Evolutionary conservation across 192 early-diverging fungal species (phyloP).

Genomic region (Coemansia reversa): DNA sequence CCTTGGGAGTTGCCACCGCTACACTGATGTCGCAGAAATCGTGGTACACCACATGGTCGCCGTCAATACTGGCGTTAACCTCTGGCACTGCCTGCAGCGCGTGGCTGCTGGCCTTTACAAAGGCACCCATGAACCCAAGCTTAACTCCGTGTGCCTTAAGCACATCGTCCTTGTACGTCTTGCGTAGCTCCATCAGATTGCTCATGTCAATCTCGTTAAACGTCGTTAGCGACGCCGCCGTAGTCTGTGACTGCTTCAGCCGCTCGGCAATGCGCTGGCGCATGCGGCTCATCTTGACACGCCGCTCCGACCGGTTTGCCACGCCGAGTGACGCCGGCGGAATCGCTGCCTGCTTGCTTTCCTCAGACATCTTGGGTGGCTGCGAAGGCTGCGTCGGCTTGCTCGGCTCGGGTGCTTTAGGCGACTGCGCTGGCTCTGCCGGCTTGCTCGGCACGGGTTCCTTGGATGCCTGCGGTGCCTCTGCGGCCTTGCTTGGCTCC

Average conservation of each 20-base stretch:
- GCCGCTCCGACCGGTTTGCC: slow-evolving; percentile 40
- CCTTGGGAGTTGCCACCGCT: slow-evolving; percentile 98
- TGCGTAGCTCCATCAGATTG: slow-evolving; percentile 87
- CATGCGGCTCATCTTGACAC: slow-evolving; percentile 99
- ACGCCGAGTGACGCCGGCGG: slow-evolving; percentile 31
- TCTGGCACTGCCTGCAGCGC: slow-evolving; percentile 89
- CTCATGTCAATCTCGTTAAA: slow-evolving; percentile 99
- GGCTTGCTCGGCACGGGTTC: slow-evolving; percentile 39
- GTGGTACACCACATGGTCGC: slow-evolving; percentile 85
- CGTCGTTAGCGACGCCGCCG: slow-evolving; percentile 94
- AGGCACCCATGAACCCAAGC: slow-evolving; percentile 98
- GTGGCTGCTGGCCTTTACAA: slow-evolving; percentile 85
- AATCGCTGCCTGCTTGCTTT: slow-evolving; percentile 17
- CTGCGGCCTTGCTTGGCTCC: slow-evolving; percentile 37
- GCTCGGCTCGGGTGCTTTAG: slow-evolving; percentile 30
- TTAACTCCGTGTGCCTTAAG: slow-evolving; percentile 94
- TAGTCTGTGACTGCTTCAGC: slow-evolving; percentile 96
- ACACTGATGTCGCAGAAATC: slow-evolving; percentile 95
- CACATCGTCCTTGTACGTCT: slow-evolving; percentile 91
- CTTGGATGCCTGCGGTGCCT: slow-evolving; percentile 27
- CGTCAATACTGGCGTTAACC: slow-evolving; percentile 94
- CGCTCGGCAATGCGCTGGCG: slow-evolving; percentile 89
- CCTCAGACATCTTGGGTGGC: slow-evolving; percentile 21
- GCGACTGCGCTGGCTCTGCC: slow-evolving; percentile 32
- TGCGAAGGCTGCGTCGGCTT: slow-evolving; percentile 28